phyloP scores from a whole-genome alignment of 768 basidiomycete genomes.

The Macrolepiota dolichaula region DNA sequence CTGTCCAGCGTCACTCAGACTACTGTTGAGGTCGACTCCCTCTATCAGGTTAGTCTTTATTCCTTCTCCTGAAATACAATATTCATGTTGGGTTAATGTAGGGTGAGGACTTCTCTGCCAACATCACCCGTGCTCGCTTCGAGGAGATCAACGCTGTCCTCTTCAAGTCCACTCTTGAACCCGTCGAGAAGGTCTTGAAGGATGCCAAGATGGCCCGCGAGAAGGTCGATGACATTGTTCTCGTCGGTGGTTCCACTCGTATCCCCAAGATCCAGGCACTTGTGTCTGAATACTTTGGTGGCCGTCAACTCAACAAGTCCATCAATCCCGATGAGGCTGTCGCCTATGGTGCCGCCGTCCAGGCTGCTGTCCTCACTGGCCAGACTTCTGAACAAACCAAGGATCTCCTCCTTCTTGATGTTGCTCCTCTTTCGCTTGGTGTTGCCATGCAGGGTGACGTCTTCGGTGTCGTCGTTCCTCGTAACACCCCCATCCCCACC shows the following conservation, averaged over 20 bases:
- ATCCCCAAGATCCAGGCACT: conserved; percentile 99
- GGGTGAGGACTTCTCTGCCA: conserved; percentile 98
- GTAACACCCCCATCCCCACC: conserved; percentile 99
- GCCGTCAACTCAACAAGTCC: conserved; percentile 98
- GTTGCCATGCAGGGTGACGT: conserved; percentile 99
- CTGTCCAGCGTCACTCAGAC: conserved; percentile 98
- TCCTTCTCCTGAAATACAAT: not conserved
- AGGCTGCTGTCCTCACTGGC: conserved; percentile 97
- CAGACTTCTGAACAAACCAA: conserved; percentile 99
- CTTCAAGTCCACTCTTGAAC: conserved; percentile 98
- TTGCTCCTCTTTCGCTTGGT: conserved; percentile 97
- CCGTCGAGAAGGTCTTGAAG: conserved; percentile 98
- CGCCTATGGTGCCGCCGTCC: conserved; percentile 99
- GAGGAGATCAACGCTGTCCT: conserved; percentile 96
- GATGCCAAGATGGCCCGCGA: conserved; percentile 97
- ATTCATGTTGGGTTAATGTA: conserved; percentile 22
- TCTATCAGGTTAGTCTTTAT: conserved; percentile 70
- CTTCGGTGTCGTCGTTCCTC: conserved; percentile 98
- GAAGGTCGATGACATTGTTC: conserved; percentile 98
- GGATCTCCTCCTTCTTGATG: conserved; percentile 97
- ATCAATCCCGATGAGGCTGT: conserved; percentile 99
- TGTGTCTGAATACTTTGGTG: conserved; percentile 98
- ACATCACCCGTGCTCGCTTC: conserved; percentile 99
- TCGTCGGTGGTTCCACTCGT: conserved; percentile 99
- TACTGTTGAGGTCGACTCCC: conserved; percentile 98